Evolutionary conservation across 1,284 basidiomycete species (phyloP).

Genomic region (Hypsizygus ulmarius): DNA sequence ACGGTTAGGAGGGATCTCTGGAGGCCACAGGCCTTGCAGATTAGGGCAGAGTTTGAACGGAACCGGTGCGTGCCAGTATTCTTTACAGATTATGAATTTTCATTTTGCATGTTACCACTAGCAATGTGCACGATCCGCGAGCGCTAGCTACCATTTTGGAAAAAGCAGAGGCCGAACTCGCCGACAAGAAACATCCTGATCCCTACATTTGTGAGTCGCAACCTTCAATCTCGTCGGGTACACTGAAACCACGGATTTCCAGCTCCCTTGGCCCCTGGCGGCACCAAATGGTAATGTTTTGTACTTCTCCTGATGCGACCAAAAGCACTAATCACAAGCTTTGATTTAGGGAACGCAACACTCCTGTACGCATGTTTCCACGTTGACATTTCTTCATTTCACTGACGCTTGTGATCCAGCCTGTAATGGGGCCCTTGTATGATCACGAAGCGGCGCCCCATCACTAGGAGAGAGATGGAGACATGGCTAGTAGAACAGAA

Average conservation of each 20-base stretch:
- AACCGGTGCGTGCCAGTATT: slow-evolving; percentile 70
- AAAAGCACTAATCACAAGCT: slow-evolving; percentile 19
- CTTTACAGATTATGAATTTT: background rate
- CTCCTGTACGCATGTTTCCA: slow-evolving; percentile 50
- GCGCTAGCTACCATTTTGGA: slow-evolving; percentile 79
- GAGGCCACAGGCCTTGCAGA: slow-evolving; percentile 80
- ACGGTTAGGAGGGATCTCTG: slow-evolving; percentile 81
- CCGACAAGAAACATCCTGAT: slow-evolving; percentile 76
- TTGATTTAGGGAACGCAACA: slow-evolving; percentile 64
- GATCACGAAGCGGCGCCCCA: slow-evolving; percentile 44
- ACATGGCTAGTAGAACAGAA: background rate
- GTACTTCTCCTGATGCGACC: slow-evolving; percentile 1
- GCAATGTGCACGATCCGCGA: slow-evolving; percentile 85
- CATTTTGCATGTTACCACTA: slow-evolving; percentile 28
- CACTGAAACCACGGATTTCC: slow-evolving; percentile 10
- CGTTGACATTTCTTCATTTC: slow-evolving; percentile 18
- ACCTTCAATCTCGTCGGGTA: slow-evolving; percentile 8
- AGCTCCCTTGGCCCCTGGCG: slow-evolving; percentile 80
- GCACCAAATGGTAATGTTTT: slow-evolving; percentile 75
- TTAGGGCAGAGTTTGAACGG: slow-evolving; percentile 89
- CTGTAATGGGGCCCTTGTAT: slow-evolving; percentile 51
- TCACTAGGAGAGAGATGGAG: slow-evolving; percentile 21
- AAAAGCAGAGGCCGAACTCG: slow-evolving; percentile 78
- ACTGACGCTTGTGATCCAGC: slow-evolving; percentile 33
- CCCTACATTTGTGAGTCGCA: slow-evolving; percentile 77